Evolutionary conservation across 2,329 filamentous ascomycete genomes (phyloP).

Genomic region (Aspergillus awamori): DNA sequence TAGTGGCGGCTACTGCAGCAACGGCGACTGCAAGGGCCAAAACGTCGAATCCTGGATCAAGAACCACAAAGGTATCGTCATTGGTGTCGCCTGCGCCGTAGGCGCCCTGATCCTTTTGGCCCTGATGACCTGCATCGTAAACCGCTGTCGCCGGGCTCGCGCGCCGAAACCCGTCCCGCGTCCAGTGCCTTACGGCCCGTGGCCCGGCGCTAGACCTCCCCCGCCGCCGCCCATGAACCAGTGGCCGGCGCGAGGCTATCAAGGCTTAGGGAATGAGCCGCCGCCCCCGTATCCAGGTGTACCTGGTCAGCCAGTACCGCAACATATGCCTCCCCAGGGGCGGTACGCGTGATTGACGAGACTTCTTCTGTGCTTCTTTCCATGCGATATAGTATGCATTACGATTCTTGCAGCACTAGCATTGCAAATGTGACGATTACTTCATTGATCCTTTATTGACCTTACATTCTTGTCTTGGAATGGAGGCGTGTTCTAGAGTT

Average conservation of each 20-base stretch:
- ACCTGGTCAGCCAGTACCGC: slow-evolving; percentile 8
- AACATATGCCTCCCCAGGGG: slow-evolving; percentile 11
- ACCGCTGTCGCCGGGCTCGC: slow-evolving; percentile 55
- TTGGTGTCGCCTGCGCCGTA: slow-evolving; percentile 72
- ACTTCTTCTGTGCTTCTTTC: neutral
- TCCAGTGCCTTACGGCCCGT: slow-evolving; percentile 16
- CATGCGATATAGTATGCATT: slow-evolving; percentile 4
- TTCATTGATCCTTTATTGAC: no score
- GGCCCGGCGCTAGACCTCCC: slow-evolving; percentile 16
- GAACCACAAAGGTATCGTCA: slow-evolving; percentile 77
- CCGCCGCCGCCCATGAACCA: slow-evolving; percentile 23
- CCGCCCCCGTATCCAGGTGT: slow-evolving; percentile 25
- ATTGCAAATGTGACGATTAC: neutral
- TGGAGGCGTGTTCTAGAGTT: neutral
- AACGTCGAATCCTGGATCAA: slow-evolving; percentile 77
- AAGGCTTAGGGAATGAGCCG: slow-evolving; percentile 24
- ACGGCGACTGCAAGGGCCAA: slow-evolving; percentile 75
- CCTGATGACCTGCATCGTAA: slow-evolving; percentile 68
- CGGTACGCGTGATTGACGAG: slow-evolving; percentile 30
- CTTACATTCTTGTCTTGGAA: no score
- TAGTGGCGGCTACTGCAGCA: slow-evolving; percentile 75
- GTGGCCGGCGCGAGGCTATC: slow-evolving; percentile 31
- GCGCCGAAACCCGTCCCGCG: slow-evolving; percentile 24
- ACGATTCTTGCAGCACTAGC: slow-evolving; percentile 1
- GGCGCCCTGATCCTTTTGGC: slow-evolving; percentile 72